phyloP scores from a whole-genome alignment of 2,329 filamentous ascomycete genomes.

The Pseudocercospora ulei region DNA sequence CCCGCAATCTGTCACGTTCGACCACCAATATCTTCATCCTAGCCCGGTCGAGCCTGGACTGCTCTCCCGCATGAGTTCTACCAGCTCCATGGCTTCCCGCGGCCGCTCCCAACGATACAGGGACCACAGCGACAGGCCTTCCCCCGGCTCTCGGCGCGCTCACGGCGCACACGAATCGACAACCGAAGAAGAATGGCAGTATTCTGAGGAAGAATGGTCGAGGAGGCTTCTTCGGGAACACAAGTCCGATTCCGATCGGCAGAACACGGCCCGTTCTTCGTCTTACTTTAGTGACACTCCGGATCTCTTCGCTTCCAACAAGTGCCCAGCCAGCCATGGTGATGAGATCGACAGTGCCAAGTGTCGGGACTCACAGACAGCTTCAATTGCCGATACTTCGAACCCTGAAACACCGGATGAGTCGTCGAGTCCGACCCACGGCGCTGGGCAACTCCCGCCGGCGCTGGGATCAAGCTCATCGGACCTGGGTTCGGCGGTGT shows the following conservation, averaged over 20 bases:
- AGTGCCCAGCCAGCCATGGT: conserved; percentile 44
- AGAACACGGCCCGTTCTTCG: conserved; percentile 13
- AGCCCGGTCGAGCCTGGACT: conserved; percentile 15
- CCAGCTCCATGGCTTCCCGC: conserved; percentile 26
- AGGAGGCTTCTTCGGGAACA: conserved; percentile 33
- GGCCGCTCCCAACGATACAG: conserved; percentile 14
- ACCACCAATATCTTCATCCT: conserved; percentile 21
- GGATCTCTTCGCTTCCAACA: conserved; percentile 31
- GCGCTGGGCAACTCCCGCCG: conserved; percentile 24
- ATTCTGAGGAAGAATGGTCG: conserved; percentile 32
- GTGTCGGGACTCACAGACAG: conserved; percentile 23
- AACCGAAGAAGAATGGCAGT: conserved; percentile 29
- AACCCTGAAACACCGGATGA: conserved; percentile 32
- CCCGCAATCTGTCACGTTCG: conserved; percentile 21
- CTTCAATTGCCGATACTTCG: conserved; percentile 21
- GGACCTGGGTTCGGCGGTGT: conserved; percentile 42
- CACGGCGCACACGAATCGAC: conserved; percentile 28
- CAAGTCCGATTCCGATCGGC: conserved; percentile 28
- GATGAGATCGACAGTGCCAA: conserved; percentile 29
- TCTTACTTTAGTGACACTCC: conserved; percentile 12
- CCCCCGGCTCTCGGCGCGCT: conserved; percentile 15
- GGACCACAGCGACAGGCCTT: conserved; percentile 14
- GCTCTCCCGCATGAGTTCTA: conserved; percentile 27
- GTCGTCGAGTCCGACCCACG: conserved; percentile 35
- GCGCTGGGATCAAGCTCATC: conserved; percentile 41